Base-by-base conservation (phyloP, 805 yeast genomes). In the Wickerhamiella dianesei region DNA sequence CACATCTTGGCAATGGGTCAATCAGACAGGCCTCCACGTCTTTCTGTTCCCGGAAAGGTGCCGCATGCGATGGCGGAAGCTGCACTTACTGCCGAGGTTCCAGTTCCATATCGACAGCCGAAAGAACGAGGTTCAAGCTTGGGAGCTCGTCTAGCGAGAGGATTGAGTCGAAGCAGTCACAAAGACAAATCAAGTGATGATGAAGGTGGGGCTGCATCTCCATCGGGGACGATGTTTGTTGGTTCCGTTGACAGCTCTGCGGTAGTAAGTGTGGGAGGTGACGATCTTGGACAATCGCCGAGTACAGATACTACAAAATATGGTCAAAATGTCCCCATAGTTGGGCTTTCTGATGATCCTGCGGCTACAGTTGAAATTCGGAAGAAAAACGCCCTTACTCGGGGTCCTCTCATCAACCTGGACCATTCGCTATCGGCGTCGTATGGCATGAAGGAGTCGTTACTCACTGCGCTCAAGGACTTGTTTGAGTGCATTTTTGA, bases 401-500 rank as follows among this genome's bases (percentile, higher is more conserved):
- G 72, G 43, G 96, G 96, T 0, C 96, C 96, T 0, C 77, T 92
- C 3, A 59, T 88, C 44, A 87, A 88, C 59, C 61, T 88, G 40
- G 96, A 89, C 59, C 77, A 77, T 50, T 70, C 83, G 0, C 63
- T 79, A 44, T 70, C 72, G 48, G 62, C 66, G 19, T 69, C 72
- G 9, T 79, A 80, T 58, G 70, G 64, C 21, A 64, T 72, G 67
- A 61, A 66, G 12, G 71, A 73, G 53, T 64, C 73, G 17, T 61
- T 82, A 37, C 79, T 74, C 53, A 71, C 81, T 1, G 76, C 92
- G 0, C 66, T 89, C 48, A 85, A 84, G 58, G 98, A 92, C 61
- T 66, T 86, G 12, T 89, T 84, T 61, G 96, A 87, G 60, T 67
- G 82, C 49, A 82, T 89, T 72, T 70, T 76, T 4, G 96, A 86